Conservation (phyloP, 192 early-diverging fungal genomes). For the Fimicolochytrium jonesii region DNA sequence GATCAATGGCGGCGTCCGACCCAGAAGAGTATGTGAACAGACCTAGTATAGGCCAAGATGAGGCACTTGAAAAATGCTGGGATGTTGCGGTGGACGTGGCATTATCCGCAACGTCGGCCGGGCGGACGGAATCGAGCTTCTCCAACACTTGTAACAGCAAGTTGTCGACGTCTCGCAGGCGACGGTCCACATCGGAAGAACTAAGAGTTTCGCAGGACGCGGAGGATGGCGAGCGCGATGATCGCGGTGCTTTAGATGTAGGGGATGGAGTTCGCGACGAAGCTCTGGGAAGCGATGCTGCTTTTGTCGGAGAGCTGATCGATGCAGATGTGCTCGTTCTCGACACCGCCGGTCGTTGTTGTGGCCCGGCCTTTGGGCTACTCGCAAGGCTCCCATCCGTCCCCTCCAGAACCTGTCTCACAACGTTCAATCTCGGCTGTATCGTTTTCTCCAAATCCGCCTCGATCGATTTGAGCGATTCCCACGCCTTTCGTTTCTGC, state of each 20-base stretch:
- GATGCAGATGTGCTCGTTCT: no score
- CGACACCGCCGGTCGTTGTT: no score
- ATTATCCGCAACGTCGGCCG: constrained; percentile 3
- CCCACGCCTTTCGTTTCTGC: constrained; percentile 4
- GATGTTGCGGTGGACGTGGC: not conserved
- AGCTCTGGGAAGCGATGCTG: no score
- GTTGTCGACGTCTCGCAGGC: constrained; percentile 31
- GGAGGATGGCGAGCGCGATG: no score
- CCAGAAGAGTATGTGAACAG: no score
- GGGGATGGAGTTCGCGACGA: no score
- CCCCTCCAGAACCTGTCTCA: constrained; percentile 1
- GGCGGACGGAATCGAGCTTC: constrained; percentile 29
- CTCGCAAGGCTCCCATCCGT: no score
- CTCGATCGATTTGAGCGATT: not conserved
- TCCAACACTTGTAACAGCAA: constrained; percentile 28
- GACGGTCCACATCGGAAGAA: constrained; percentile 8
- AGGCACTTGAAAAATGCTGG: not conserved
- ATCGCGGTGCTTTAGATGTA: no score
- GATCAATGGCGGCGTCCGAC: constrained; percentile 13
- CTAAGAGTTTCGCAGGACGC: no score
- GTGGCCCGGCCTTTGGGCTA: no score
- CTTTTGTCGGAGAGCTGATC: no score
- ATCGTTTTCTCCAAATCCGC: not conserved
- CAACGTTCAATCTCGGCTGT: not conserved
- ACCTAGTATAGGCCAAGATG: not conserved